phyloP scores from a whole-genome alignment of 768 basidiomycete genomes.

The Lentinula lateritia region DNA sequence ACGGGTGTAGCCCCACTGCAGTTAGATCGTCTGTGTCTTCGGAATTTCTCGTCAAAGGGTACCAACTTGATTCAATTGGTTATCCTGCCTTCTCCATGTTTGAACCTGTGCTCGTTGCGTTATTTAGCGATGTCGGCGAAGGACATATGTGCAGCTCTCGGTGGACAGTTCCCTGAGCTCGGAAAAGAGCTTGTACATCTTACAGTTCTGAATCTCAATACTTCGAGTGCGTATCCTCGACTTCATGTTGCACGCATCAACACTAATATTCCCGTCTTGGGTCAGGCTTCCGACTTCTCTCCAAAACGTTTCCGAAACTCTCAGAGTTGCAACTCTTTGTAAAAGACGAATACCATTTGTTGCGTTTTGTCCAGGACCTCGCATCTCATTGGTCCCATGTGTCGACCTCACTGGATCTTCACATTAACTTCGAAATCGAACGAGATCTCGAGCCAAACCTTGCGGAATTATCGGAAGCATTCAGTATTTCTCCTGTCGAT shows the following conservation, averaged over 20 bases:
- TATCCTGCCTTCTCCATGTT: background rate
- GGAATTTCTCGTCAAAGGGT: background rate
- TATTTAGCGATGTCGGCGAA: background rate
- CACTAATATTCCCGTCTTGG: background rate
- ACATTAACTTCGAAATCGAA: background rate
- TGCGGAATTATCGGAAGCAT: background rate
- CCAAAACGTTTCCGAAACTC: background rate
- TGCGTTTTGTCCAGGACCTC: background rate
- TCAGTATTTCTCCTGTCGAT: background rate
- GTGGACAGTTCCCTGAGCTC: background rate
- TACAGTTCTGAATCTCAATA: background rate
- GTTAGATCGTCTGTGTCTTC: slow-evolving; percentile 1
- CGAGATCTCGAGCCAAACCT: background rate
- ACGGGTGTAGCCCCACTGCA: background rate
- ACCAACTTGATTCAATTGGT: slow-evolving; percentile 1
- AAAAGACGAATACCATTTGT: background rate
- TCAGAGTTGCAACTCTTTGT: background rate
- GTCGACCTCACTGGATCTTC: background rate
- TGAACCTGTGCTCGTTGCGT: background rate
- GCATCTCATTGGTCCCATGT: background rate
- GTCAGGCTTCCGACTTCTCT: background rate
- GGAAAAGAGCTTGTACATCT: background rate
- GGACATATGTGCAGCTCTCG: background rate
- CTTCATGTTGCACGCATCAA: too few species aligned
- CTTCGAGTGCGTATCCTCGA: background rate